Evolutionary conservation across 805 yeast genomes (phyloP), one percentile per base, ranked within the genome.

Genomic region (Hanseniaspora jakobsenii): DNA sequence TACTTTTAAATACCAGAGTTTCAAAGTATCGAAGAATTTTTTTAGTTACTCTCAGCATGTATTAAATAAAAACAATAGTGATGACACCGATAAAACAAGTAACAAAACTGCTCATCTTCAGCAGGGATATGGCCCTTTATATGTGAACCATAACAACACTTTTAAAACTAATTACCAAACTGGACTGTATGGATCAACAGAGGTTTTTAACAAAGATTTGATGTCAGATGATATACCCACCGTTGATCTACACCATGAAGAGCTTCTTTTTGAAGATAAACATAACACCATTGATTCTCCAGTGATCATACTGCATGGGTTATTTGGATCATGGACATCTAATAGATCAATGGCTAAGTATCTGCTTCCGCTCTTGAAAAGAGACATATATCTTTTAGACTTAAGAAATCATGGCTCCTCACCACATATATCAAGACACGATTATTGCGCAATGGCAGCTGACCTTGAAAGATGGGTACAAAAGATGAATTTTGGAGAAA

Each of bases 381-480:
- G 85, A 36, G 77, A 78, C 49, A 75, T 81, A 3, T 79, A 71
- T 55, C 72, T 83, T 51, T 55, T 81, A 14, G 97, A 89, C 58
- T 66, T 87, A 48, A 67, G 98, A 49, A 87, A 91, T 61, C 95
- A 87, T 58, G 98, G 98, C 1, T 76, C 71, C n/a, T 82, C 95
- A 2, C 95, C 95, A 1, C 93, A 81, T 53, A 57, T 54, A n/a
- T 55, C 60, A 0, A 64, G 80, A 24, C 83, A 82, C 54, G 87
- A 81, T 55, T 87, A 87, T 59, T 79, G 81, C 1, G 66, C 87
- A 1, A 66, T 89, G 65, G 80, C 95, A 0, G 78, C 82, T 0
- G 98, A 89, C 58, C 85, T 89, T n/a, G 85, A 78, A 51, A 53
- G 62, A 16, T 89, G 86, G 56, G 70, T 87, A 9, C 53, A 56